These are phyloP conservation scores for Boletus semigastroideus DNA, from an alignment of 1,284 basidiomycete species.

Conservation along the genomic window DNA sequence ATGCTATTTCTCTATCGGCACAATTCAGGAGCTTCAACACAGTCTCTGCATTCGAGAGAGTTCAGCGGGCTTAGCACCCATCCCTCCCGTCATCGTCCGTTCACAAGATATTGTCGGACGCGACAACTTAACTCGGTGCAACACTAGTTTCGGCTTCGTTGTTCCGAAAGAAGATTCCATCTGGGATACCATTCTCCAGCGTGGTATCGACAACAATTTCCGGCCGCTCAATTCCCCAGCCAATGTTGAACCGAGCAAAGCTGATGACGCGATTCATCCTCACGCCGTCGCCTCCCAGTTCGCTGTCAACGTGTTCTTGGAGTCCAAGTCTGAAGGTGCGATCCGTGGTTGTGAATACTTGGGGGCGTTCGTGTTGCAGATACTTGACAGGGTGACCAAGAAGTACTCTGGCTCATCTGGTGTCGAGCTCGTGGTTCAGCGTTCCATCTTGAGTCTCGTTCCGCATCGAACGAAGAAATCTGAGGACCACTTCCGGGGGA, in stretches of 20 bases:
- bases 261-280: neutral
- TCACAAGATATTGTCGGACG: constrained; percentile 17
- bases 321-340: neutral
- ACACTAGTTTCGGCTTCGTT: constrained; percentile 8
- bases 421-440: too few species aligned
- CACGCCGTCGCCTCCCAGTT: constrained; percentile 20
- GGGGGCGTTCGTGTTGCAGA: constrained; percentile 24
- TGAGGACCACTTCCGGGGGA: neutral
- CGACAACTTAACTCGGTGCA: neutral
- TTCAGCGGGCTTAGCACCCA: constrained; percentile 14
- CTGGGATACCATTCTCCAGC: constrained; percentile 14
- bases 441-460: too few species aligned
- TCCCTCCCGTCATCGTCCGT: constrained; percentile 20
- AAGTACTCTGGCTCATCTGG: too few species aligned
- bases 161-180: constrained; percentile 15
- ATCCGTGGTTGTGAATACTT: constrained; percentile 19
- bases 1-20: constrained; percentile 8
- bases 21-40: constrained; percentile 9
- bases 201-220: constrained; percentile 12
- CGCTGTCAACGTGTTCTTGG: constrained; percentile 31
- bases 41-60: constrained; percentile 4
- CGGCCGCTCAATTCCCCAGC: constrained; percentile 3
- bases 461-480: too few species aligned
- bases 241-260: constrained; percentile 7
- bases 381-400: too few species aligned